These are phyloP conservation scores for Hygrophorus russula DNA, from an alignment of 768 basidiomycete species.

Conservation along the genomic window DNA sequence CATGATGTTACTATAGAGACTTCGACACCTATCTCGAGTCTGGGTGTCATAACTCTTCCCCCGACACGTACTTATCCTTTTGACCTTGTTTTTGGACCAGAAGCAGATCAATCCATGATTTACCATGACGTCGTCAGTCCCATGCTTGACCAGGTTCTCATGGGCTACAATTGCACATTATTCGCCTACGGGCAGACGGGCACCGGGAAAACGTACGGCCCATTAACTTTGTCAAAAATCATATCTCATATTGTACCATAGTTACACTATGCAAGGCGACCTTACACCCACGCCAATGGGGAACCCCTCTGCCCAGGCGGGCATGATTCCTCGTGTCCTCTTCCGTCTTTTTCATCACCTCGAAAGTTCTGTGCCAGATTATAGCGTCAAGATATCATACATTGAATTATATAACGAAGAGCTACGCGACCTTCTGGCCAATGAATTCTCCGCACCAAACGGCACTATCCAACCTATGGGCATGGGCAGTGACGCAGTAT, in stretches of 20 bases:
- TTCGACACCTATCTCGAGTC: slow-evolving; percentile 49
- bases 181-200: slow-evolving; percentile 99
- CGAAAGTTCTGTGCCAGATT: slow-evolving; percentile 68
- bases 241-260: slow-evolving; percentile 15
- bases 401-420: slow-evolving; percentile 98
- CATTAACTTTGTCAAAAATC: not conserved
- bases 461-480: slow-evolving; percentile 74
- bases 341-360: slow-evolving; percentile 87
- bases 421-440: slow-evolving; percentile 82
- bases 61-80: slow-evolving; percentile 85
- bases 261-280: slow-evolving; percentile 98
- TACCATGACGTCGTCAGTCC: slow-evolving; percentile 91
- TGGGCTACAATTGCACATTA: slow-evolving; percentile 94
- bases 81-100: slow-evolving; percentile 92
- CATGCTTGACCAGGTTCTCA: slow-evolving; percentile 87
- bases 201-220: slow-evolving; percentile 90
- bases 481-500: slow-evolving; percentile 28
- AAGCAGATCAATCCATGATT: slow-evolving; percentile 89
- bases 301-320: slow-evolving; percentile 80
- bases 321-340: slow-evolving; percentile 91
- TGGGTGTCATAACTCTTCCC: slow-evolving; percentile 66
- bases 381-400: slow-evolving; percentile 87
- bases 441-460: slow-evolving; percentile 60
- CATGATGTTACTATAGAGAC: slow-evolving; percentile 77
- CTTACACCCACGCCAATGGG: slow-evolving; percentile 72